Conservation (phyloP, 2,329 filamentous ascomycete species). For the Thielaviopsis musarum region DNA sequence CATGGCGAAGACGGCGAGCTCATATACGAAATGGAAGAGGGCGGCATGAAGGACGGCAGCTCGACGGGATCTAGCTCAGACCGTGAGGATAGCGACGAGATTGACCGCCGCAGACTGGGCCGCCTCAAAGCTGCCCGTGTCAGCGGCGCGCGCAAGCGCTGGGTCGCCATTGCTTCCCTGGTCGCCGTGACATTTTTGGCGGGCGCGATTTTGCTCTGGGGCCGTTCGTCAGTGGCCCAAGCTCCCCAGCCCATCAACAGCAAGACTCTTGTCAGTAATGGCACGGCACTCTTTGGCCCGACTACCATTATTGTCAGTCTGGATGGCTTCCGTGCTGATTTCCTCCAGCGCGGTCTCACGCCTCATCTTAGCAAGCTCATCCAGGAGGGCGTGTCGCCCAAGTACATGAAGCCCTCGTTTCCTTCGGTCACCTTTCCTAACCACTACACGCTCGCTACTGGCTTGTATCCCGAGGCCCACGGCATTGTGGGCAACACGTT, state of each 20-base stretch:
- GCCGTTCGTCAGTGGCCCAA: not conserved
- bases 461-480: slow-evolving; percentile 81
- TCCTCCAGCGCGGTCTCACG: slow-evolving; percentile 67
- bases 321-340: slow-evolving; percentile 92
- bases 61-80: slow-evolving; percentile 45
- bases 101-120: slow-evolving; percentile 36
- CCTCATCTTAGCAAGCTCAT: slow-evolving; percentile 67
- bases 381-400: slow-evolving; percentile 68
- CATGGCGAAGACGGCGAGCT: slow-evolving; percentile 56
- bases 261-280: slow-evolving; percentile 48
- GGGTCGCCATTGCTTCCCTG: slow-evolving; percentile 32
- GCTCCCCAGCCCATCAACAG: slow-evolving; percentile 30
- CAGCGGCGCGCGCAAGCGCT: not conserved
- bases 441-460: slow-evolving; percentile 85
- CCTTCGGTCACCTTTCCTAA: slow-evolving; percentile 95
- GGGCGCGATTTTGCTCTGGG: slow-evolving; percentile 15
- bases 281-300: slow-evolving; percentile 73
- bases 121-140: slow-evolving; percentile 18
- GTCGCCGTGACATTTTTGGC: slow-evolving; percentile 16
- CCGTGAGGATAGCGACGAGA: slow-evolving; percentile 40
- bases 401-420: slow-evolving; percentile 88
- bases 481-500: slow-evolving; percentile 90
- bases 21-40: slow-evolving; percentile 86
- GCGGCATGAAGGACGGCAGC: slow-evolving; percentile 50
- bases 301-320: slow-evolving; percentile 89